Evolutionary conservation across 306 rosid species (phyloP).

Genomic region (Vigna radiata): DNA sequence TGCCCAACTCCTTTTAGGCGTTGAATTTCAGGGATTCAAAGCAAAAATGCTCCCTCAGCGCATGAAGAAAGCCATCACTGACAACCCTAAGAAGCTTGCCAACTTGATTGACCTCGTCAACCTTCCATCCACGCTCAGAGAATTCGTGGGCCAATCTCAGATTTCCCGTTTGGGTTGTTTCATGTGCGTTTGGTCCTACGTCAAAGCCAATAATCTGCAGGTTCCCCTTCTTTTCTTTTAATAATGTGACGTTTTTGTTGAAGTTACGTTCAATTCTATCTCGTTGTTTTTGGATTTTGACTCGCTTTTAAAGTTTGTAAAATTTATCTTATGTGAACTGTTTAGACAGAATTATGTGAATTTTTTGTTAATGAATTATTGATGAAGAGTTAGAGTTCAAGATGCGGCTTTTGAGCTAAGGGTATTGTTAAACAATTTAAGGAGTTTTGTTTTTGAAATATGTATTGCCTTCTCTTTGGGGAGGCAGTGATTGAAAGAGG

Average conservation of each 20-base stretch:
- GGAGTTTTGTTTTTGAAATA: slow-evolving; percentile 6
- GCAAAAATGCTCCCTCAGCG: slow-evolving; percentile 69
- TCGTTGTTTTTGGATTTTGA: neutral
- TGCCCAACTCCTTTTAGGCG: neutral
- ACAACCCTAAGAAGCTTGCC: slow-evolving; percentile 91
- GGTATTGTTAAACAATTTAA: neutral
- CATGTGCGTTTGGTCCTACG: slow-evolving; percentile 79
- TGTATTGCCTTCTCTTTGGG: neutral
- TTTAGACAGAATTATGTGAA: neutral
- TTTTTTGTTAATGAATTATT: slow-evolving; percentile 2
- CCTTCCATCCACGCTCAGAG: slow-evolving; percentile 78
- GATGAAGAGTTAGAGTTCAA: neutral
- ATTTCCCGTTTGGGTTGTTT: slow-evolving; percentile 87
- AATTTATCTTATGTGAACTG: neutral
- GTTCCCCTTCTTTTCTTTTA: slow-evolving; percentile 39
- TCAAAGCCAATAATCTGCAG: slow-evolving; percentile 90
- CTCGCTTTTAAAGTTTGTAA: neutral
- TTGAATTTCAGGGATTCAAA: slow-evolving; percentile 20
- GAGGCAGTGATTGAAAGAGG: neutral
- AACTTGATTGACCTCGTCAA: slow-evolving; percentile 89
- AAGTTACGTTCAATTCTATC: neutral
- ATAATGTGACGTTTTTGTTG: neutral
- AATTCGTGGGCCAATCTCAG: slow-evolving; percentile 86
- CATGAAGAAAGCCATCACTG: slow-evolving; percentile 65
- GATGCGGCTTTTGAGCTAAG: neutral